Evolutionary conservation across 106 monocot genomes (phyloP).

Genomic region (Phalaenopsis equestris): DNA sequence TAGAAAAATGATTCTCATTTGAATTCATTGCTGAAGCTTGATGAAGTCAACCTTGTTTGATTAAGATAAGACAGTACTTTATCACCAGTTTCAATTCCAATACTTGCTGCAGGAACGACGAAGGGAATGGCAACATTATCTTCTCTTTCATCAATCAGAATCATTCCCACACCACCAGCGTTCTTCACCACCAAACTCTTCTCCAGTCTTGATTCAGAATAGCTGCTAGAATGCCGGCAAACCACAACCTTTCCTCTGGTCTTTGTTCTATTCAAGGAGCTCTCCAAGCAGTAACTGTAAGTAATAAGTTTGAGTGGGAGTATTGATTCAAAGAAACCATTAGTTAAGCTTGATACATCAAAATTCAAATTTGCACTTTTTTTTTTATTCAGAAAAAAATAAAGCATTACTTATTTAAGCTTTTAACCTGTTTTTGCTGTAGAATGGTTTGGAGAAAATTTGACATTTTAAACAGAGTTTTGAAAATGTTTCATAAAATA

Average conservation of each 20-base stretch:
- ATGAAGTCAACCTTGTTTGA: conserved; percentile 47
- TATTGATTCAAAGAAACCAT: not conserved
- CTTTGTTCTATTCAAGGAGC: conserved; percentile 75
- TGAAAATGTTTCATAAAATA: no score
- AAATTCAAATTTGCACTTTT: no score
- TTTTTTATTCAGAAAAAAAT: no score
- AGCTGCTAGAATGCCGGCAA: conserved; percentile 52
- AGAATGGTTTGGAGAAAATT: no score
- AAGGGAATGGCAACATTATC: conserved; percentile 67
- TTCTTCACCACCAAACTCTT: conserved; percentile 58
- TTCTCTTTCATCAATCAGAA: conserved; percentile 66
- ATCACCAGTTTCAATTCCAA: conserved; percentile 39
- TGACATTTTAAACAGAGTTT: no score
- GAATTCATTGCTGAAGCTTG: not conserved
- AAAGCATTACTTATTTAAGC: no score
- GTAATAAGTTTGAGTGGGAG: not conserved
- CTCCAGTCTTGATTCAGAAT: conserved; percentile 63
- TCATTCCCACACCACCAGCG: conserved; percentile 86
- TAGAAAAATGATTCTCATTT: not conserved
- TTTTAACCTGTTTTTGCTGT: no score
- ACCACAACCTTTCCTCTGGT: conserved; percentile 62
- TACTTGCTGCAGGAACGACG: conserved; percentile 52
- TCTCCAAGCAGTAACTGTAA: conserved; percentile 75
- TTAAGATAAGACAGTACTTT: conserved; percentile 65
- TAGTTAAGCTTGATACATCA: not conserved